Conservation (phyloP, 2,329 filamentous ascomycete genomes). For the Penicillium expansum region DNA sequence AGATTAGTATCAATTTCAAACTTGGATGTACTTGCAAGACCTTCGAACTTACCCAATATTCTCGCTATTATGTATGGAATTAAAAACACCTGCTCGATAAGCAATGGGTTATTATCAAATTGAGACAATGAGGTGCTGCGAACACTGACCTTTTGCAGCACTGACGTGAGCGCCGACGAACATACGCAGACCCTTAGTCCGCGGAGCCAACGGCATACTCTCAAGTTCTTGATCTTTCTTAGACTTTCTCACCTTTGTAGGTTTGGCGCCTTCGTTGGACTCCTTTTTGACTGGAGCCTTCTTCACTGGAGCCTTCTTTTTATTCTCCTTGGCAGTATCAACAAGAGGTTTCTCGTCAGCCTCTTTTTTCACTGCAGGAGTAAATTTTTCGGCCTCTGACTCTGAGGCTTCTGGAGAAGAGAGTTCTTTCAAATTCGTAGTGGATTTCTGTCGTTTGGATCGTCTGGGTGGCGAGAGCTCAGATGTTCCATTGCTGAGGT, state of each 20-base stretch:
- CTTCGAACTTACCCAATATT: conserved; percentile 61
- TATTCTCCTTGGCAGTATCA: conserved; percentile 15
- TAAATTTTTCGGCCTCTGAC: conserved; percentile 13
- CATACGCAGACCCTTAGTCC: conserved; percentile 72
- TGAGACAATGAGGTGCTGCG: neutral
- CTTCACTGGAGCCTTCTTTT: conserved; percentile 10
- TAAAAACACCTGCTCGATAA: conserved; percentile 69
- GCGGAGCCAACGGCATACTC: conserved; percentile 62
- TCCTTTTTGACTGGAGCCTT: conserved; percentile 19
- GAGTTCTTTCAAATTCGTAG: conserved; percentile 18
- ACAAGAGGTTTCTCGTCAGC: neutral
- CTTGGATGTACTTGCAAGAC: neutral
- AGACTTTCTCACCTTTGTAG: conserved; percentile 53
- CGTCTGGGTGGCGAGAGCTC: conserved; percentile 26
- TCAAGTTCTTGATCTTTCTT: conserved; percentile 55
- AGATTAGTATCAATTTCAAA: neutral
- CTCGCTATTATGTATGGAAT: conserved; percentile 72
- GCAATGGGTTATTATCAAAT: conserved; percentile 12
- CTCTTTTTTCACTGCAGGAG: conserved; percentile 7
- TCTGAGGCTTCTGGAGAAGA: conserved; percentile 19
- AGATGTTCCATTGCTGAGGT: conserved; percentile 25
- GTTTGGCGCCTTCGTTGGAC: conserved; percentile 29
- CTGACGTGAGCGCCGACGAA: conserved; percentile 92
- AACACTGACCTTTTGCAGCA: conserved; percentile 70
- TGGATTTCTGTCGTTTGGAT: conserved; percentile 32